phyloP scores from a whole-genome alignment of 2,329 filamentous ascomycete species.

The Chaetomiaceae sp. region DNA sequence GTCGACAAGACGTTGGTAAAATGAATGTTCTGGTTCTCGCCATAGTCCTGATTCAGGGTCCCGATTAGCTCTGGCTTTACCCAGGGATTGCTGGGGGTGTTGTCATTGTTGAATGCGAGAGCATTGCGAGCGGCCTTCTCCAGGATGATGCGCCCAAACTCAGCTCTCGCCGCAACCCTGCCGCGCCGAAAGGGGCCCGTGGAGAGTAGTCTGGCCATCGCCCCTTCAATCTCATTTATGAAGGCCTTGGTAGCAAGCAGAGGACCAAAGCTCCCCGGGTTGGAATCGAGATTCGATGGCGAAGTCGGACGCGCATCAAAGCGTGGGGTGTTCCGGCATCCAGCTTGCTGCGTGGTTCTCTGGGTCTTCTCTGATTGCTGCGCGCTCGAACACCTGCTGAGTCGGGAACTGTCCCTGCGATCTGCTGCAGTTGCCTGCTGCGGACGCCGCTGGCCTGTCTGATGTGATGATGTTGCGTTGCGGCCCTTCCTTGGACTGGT shows the following conservation, averaged over 20 bases:
- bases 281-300: not conserved
- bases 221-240: conserved; percentile 7
- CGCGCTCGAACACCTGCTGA: not conserved
- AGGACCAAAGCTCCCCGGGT: not conserved
- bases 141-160: conserved; percentile 31
- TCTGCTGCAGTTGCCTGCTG: not conserved
- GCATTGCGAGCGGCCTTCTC: conserved; percentile 19
- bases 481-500: not conserved
- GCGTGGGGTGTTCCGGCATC: not conserved
- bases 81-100: conserved; percentile 26
- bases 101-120: conserved; percentile 25
- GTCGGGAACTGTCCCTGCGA: not conserved
- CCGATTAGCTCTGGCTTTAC: conserved; percentile 12
- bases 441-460: too few relatives aligned
- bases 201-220: conserved; percentile 16
- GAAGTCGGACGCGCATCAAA: not conserved
- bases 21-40: conserved; percentile 15
- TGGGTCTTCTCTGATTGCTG: not conserved
- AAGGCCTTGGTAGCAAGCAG: not conserved
- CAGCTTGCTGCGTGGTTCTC: not conserved
- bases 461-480: not conserved
- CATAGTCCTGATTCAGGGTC: conserved; percentile 18
- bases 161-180: conserved; percentile 26
- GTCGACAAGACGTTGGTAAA: conserved; percentile 31
- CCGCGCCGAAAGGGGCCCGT: conserved; percentile 23